Conservation (phyloP, 169 alveolate species). For the Plasmodium falciparum region DNA sequence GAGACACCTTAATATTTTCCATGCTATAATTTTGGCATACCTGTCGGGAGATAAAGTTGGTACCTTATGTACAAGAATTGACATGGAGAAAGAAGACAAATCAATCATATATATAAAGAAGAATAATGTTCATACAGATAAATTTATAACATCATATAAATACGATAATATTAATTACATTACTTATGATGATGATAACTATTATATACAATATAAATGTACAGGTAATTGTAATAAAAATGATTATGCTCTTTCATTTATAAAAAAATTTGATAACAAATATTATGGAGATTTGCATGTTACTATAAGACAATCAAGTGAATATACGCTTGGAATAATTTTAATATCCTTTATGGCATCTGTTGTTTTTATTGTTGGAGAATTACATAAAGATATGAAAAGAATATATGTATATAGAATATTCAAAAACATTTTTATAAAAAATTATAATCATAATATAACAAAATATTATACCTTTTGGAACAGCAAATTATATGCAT, state of each 20-base stretch:
- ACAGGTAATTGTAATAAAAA: conserved; percentile 3
- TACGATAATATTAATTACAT: background rate
- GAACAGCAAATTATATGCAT: conserved; percentile 54
- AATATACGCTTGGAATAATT: conserved; percentile 28
- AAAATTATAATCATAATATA: conserved; percentile 47
- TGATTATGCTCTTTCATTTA: conserved; percentile 17
- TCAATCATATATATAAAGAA: background rate
- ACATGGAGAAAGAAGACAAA: background rate
- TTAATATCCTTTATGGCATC: conserved; percentile 43
- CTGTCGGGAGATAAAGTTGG: conserved; percentile 62
- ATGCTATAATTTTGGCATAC: conserved; percentile 57
- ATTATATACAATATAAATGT: conserved; percentile 7
- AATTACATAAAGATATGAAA: conserved; percentile 20
- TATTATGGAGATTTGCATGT: conserved; percentile 69
- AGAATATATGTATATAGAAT: conserved; percentile 55
- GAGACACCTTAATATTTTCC: conserved; percentile 42
- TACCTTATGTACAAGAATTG: conserved; percentile 37
- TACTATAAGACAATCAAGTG: conserved; percentile 3
- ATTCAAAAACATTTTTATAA: conserved; percentile 56
- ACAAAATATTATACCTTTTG: conserved; percentile 73
- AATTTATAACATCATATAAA: background rate
- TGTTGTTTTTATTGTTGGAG: conserved; percentile 61
- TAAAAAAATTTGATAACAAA: conserved; percentile 46
- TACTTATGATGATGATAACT: conserved; percentile 29
- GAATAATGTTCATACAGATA: background rate